Base-by-base conservation (phyloP, 768 basidiomycete genomes). In the Suillus subluteus region DNA sequence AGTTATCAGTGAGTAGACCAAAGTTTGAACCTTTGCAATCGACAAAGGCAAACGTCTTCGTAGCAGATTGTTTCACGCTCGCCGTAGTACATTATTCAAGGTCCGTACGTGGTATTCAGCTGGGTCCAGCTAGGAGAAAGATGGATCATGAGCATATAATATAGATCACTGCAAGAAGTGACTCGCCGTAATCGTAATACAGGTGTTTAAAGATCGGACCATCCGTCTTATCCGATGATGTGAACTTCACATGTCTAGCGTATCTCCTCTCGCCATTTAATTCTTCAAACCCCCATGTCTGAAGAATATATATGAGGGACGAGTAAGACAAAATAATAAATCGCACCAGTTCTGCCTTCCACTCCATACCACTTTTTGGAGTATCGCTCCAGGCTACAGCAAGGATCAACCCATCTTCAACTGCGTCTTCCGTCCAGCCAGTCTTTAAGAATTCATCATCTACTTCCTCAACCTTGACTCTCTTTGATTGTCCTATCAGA, bases 101-200 rank as follows among this genome's bases (percentile, higher is more conserved):
- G 16, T 59, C 26, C 23, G 8, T 23, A 35, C 7, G n/a, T 59
- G 23, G 18, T 62, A 44, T 30, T 74, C 62, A 75, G 41, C 64
- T 13, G 16, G 63, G 21, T 18, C 71, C 73, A 2, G 70, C 76
- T 76, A 38, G 58, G 35, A 18, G 16, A 26, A 38, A 32, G 32
- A 41, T n/a, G 2, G 40, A 54, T 76, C 64, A 73, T 72, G 65
- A 66, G n/a, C 58, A 5, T 30, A 11, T 21, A 8, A 37, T 37
- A 46, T 37, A 12, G 13, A 26, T 12, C 64, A n/a, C 23, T n/a
- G 30, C 8, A 30, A 38, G n/a, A 41, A 12, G 55, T 16, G 0
- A 78, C 89, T 76, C 62, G 91, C 90, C 65, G 68, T 91, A 91
- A 71, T 92, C 89, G 67, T 91, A 93, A 23, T 89, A 80, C 44